phyloP scores from a whole-genome alignment of 2,329 filamentous ascomycete species.

The Emericellopsis atlantica region DNA sequence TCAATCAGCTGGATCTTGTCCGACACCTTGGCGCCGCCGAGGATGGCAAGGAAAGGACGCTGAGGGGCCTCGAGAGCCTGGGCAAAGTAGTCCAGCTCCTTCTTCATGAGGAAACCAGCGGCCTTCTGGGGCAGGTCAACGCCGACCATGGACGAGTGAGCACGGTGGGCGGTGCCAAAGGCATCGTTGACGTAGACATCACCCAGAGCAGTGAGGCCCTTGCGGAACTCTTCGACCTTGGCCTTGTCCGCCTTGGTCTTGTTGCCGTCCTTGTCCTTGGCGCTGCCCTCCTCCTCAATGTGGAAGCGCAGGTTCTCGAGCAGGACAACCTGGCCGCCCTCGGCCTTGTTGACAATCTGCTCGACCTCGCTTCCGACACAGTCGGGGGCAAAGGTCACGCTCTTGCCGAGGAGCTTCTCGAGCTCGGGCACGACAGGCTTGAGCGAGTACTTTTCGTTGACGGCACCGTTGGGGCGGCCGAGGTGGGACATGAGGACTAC shows the following conservation, averaged over 20 bases:
- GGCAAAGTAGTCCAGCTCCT: constrained; percentile 99
- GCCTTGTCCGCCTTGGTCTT: constrained; percentile 97
- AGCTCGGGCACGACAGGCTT: constrained; percentile 85
- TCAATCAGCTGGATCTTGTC: constrained; percentile 99
- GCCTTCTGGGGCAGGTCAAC: constrained; percentile 93
- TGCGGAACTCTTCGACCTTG: constrained; percentile 86
- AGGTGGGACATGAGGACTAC: constrained; percentile 98
- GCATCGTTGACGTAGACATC: constrained; percentile 98
- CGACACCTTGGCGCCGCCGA: constrained; percentile 94
- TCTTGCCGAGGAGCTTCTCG: constrained; percentile 77
- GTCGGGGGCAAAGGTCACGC: constrained; percentile 80
- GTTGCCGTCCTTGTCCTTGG: constrained; percentile 86
- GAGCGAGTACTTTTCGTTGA: constrained; percentile 87
- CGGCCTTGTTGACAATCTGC: constrained; percentile 74
- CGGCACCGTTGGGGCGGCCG: constrained; percentile 83
- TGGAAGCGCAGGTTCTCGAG: constrained; percentile 99
- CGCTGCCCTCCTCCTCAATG: constrained; percentile 93
- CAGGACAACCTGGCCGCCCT: constrained; percentile 71
- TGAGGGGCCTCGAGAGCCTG: constrained; percentile 87
- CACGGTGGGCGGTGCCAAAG: constrained; percentile 95
- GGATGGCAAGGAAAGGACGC: constrained; percentile 95
- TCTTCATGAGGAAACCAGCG: constrained; percentile 98
- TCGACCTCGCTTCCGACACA: constrained; percentile 85
- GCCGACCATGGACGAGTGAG: constrained; percentile 98
- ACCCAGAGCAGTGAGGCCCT: constrained; percentile 85